Base-by-base conservation (phyloP, 768 basidiomycete species). In the Xerocomellus chrysenteron region DNA sequence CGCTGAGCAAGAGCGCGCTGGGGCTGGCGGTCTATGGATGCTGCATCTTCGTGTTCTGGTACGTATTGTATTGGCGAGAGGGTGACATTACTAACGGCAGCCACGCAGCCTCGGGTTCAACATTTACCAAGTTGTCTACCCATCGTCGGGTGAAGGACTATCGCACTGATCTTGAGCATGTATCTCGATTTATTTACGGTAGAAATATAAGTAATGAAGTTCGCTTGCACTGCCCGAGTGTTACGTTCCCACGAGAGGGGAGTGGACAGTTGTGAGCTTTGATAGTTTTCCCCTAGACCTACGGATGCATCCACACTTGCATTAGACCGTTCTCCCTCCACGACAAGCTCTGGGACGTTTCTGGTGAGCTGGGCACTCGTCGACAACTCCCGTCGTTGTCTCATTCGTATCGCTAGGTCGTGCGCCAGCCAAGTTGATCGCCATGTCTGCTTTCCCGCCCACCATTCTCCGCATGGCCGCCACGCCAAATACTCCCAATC, bases 1-100 rank as follows among this genome's bases (percentile, higher is more conserved):
- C 78, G 57, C 82, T 90, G 62, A 78, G 79, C 56, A 84, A 76
- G 47, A 81, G 86, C 24, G 78, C 86, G 2, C 72, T 94, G 43
- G 87, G 75, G 12, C 72, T 98, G 56, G 79, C 83, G 19, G 69
- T 82, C 12, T 98, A 97, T 68, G 95, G 95, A 14, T 71, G 77
- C 32, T 80, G 78, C 65, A 82, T 98, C 37, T 92, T 94, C 73
- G 78, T 90, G 24, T 92, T 96, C 73, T 97, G 94, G 94, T 94
- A 66, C 64, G 92, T 74, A 28, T n/a, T 26, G 17, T 7, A 10
- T 32, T 12, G 6, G 26, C 28, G n/a, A 36, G 24, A 30, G 13
- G 26, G 19, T 4, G 37, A 32, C 36, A 2, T n/a, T 8, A 43
- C 58, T 59, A 45, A 64, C 58, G 65, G 41, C 2, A 13, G 21